Conservation (phyloP, 2,329 filamentous ascomycete species). For the Aspergillus thermomutatus region DNA sequence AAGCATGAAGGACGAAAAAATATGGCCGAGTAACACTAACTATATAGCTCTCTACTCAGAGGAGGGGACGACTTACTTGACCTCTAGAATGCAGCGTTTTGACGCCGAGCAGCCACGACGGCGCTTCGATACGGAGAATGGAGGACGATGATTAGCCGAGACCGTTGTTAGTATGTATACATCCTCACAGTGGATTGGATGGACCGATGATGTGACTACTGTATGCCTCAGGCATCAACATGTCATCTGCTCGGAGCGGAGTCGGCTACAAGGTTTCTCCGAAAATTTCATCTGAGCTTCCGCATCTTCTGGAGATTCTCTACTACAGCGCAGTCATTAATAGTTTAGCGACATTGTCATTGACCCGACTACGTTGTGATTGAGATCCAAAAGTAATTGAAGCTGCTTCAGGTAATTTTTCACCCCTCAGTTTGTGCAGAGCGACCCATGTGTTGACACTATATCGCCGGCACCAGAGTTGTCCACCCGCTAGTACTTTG, state of each 20-base stretch:
- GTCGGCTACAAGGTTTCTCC: conserved; percentile 26
- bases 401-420: background rate
- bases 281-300: conserved; percentile 34
- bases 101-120: conserved; percentile 19
- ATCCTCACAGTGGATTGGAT: background rate
- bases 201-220: background rate
- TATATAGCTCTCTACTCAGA: conserved; percentile 4
- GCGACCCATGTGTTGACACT: background rate
- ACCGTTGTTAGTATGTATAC: background rate
- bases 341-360: background rate
- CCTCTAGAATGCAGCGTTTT: conserved; percentile 13
- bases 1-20: background rate
- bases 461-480: background rate
- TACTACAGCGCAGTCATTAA: background rate
- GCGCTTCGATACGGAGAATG: conserved; percentile 15
- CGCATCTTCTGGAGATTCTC: conserved; percentile 12
- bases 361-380: background rate
- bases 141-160: conserved; percentile 9
- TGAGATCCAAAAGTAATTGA: background rate
- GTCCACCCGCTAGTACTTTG: background rate
- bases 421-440: background rate
- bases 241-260: conserved; percentile 8
- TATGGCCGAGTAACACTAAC: conserved; percentile 2
- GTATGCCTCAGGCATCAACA: conserved; percentile 2
- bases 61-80: conserved; percentile 14